Evolutionary conservation across 805 yeast species (phyloP).

Genomic region (Blastobotrys chiropterorum): DNA sequence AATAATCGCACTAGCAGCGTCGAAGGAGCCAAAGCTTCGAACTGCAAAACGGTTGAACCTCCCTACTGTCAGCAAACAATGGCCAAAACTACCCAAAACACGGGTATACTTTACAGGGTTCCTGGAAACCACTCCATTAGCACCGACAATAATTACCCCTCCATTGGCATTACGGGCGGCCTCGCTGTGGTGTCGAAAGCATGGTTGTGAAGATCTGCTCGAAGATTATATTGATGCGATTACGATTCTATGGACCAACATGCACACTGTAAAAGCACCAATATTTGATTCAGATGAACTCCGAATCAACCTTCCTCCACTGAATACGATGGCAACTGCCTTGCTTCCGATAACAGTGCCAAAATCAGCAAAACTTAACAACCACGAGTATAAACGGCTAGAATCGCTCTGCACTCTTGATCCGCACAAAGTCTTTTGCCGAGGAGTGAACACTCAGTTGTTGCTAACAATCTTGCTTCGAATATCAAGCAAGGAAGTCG

Average conservation of each 20-base stretch:
- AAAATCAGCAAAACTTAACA: background rate
- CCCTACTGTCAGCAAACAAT: background rate
- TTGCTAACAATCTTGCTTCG: background rate
- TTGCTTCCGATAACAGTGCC: background rate
- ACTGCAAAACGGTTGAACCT: background rate
- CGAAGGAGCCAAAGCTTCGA: background rate
- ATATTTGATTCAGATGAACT: background rate
- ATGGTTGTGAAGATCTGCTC: background rate
- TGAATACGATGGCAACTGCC: background rate
- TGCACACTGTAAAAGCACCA: background rate
- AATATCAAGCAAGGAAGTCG: background rate
- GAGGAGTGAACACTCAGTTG: constrained; percentile 1
- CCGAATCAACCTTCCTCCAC: background rate
- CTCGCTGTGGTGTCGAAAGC: background rate
- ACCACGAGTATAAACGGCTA: background rate
- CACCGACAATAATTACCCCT: background rate
- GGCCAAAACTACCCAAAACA: background rate
- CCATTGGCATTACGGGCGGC: background rate
- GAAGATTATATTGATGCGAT: background rate
- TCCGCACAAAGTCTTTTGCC: background rate
- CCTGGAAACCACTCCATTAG: background rate
- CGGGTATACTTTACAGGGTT: background rate
- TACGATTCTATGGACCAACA: background rate
- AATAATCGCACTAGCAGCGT: background rate
- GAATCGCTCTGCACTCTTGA: background rate